A percentile compares a stretch with the other conserved stretches of the same genome.
phyloP scores from a whole-genome alignment of 2,329 filamentous ascomycete genomes.

The Thielaviopsis punctulata region DNA sequence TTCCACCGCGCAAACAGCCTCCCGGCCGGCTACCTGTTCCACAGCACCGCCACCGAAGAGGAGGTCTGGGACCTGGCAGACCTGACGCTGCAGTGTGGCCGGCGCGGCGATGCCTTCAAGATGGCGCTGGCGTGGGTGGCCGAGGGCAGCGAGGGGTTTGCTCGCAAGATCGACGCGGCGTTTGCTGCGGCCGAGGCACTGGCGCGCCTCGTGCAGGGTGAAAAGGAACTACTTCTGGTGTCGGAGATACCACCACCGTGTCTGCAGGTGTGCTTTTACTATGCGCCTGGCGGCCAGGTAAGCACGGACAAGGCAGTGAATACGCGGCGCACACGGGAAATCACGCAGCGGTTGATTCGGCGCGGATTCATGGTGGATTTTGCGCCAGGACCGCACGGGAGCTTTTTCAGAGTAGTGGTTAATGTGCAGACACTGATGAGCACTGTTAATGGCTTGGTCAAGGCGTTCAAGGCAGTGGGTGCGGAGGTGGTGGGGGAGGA shows the following conservation, averaged over 20 bases:
- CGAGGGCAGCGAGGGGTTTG: slow-evolving; percentile 64
- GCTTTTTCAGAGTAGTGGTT: slow-evolving; percentile 42
- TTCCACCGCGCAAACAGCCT: slow-evolving; percentile 79
- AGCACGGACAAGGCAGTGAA: slow-evolving; percentile 26
- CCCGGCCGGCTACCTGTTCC: slow-evolving; percentile 73
- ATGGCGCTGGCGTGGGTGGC: slow-evolving; percentile 80
- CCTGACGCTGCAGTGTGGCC: slow-evolving; percentile 81
- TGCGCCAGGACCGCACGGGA: slow-evolving; percentile 36
- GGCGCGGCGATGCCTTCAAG: slow-evolving; percentile 72
- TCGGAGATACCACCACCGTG: slow-evolving; percentile 67
- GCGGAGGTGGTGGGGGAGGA: slow-evolving; percentile 14
- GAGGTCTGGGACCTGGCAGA: slow-evolving; percentile 81
- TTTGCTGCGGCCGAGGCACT: slow-evolving; percentile 57
- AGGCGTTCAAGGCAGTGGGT: slow-evolving; percentile 33
- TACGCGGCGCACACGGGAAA: slow-evolving; percentile 30
- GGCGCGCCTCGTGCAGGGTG: slow-evolving; percentile 36
- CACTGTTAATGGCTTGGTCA: slow-evolving; percentile 36
- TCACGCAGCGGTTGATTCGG: slow-evolving; percentile 29
- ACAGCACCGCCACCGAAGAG: slow-evolving; percentile 27
- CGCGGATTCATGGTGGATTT: slow-evolving; percentile 45
- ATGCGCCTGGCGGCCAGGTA: slow-evolving; percentile 31
- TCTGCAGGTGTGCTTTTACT: slow-evolving; percentile 91
- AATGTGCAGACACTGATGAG: slow-evolving; percentile 35
- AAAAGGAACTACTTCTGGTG: slow-evolving; percentile 50
- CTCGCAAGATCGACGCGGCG: slow-evolving; percentile 49